phyloP scores from a whole-genome alignment of 2,329 filamentous ascomycete genomes.

The Alternaria novae-zelandiae region DNA sequence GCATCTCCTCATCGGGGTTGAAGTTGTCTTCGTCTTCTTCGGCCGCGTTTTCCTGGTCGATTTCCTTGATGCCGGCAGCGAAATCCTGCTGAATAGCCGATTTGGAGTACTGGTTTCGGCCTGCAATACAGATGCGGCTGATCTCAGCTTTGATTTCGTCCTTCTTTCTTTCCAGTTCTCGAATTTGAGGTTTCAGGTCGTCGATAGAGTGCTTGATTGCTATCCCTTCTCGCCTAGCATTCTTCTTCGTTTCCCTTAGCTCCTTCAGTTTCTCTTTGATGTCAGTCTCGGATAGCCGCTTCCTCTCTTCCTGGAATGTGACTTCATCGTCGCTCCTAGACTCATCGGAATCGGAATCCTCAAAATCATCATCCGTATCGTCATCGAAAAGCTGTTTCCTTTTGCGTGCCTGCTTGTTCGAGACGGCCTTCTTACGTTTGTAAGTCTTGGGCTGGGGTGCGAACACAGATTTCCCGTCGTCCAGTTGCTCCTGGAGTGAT shows the following conservation, averaged over 20 bases:
- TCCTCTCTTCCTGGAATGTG: constrained; percentile 22
- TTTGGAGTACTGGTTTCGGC: constrained; percentile 64
- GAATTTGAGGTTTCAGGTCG: constrained; percentile 36
- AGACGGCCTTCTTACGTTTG: constrained; percentile 52
- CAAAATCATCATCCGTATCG: neutral
- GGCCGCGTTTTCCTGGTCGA: constrained; percentile 62
- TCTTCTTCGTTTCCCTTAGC: constrained; percentile 53
- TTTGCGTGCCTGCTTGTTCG: neutral
- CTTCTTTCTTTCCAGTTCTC: constrained; percentile 36
- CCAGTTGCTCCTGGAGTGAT: constrained; percentile 44
- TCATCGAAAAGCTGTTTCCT: neutral
- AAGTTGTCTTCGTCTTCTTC: constrained; percentile 63
- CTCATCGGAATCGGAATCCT: constrained; percentile 28
- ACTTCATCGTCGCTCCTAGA: constrained; percentile 30
- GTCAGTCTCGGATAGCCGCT: constrained; percentile 50
- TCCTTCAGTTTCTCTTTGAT: constrained; percentile 54
- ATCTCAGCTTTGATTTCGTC: constrained; percentile 43
- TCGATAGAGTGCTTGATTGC: constrained; percentile 41
- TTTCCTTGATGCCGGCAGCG: constrained; percentile 64
- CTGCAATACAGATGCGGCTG: constrained; percentile 57
- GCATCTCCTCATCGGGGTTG: constrained; percentile 60
- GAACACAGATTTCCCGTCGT: constrained; percentile 53
- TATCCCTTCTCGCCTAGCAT: constrained; percentile 40
- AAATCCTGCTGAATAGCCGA: constrained; percentile 64
- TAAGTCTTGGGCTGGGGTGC: constrained; percentile 35